Conservation (phyloP, 441 rosid species). For the Melastoma candidum region DNA sequence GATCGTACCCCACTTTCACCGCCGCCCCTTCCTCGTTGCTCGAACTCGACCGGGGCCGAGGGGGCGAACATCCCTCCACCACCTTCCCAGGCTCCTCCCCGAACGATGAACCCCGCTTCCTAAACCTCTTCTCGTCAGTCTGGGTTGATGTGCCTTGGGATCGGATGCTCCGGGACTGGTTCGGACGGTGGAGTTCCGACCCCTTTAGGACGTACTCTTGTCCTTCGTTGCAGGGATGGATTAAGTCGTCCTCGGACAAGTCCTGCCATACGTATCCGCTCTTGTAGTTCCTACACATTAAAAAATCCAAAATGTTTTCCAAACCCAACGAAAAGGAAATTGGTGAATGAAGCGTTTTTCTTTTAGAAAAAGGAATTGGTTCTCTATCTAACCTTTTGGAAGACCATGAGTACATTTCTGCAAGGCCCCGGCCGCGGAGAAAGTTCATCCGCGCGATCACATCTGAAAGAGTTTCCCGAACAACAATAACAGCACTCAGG, state of each 20-base stretch:
- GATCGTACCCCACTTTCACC: constrained; percentile 5
- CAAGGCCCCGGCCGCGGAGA: constrained; percentile 29
- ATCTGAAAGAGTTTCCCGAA: constrained; percentile 13
- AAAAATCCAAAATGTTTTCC: neutral
- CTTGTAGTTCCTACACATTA: constrained; percentile 10
- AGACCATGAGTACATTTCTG: constrained; percentile 29
- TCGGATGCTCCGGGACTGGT: constrained; percentile 2
- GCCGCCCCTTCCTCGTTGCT: constrained; percentile 9
- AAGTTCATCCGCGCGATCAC: constrained; percentile 20
- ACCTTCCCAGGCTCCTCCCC: constrained; percentile 13
- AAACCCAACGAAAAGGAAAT: neutral
- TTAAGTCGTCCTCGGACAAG: constrained; percentile 14
- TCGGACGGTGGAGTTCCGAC: constrained; percentile 9
- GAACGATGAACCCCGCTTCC: neutral
- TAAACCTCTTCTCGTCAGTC: constrained; percentile 11
- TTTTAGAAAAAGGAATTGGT: neutral
- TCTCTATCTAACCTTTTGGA: constrained; percentile 22
- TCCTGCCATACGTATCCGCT: constrained; percentile 20
- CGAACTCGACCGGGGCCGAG: constrained; percentile 14
- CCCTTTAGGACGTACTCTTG: constrained; percentile 18
- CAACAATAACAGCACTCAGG: too few relatives aligned
- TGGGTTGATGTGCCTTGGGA: constrained; percentile 15
- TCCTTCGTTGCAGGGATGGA: constrained; percentile 9
- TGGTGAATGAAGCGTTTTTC: neutral
- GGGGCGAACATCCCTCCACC: constrained; percentile 12